Evolutionary conservation across 2,329 filamentous ascomycete species (phyloP), one percentile per base, ranked within the genome.

Genomic region (Xylariaceae sp.): DNA sequence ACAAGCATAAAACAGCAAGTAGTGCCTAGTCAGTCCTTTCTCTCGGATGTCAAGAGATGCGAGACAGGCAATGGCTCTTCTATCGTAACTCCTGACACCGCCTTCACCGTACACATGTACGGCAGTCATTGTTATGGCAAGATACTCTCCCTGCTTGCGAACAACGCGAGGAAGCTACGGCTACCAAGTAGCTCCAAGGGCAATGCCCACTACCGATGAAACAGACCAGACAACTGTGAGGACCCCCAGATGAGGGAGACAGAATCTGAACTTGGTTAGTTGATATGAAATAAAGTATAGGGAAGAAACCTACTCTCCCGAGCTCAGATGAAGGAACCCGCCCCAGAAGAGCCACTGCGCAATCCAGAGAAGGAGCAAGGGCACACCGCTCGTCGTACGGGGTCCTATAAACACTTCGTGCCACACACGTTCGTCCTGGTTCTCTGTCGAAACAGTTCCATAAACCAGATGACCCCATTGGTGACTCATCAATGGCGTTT

Each of bases 261-360:
- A 49, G 42, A 41, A 49, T 30, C 47, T 49, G 19, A 30, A 2
- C 31, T 27, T 3, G 15, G 47, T 44, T 40, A 49, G 47, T 38
- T 44, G 33, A 40, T 44, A 44, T 39, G 30, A 17, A n/a, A 49
- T 30, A 1, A 10, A 41, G 35, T 19, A 40, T 44, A 30, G 14
- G 47, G 22, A 15, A 11, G 47, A 15, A 44, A 44, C 47, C 9
- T 49, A 49, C 47, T 39, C 42, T 44, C 44, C 42, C 3, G 15
- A 44, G 40, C 47, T 49, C 7, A 49, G 12, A 31, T 30, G 22
- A 32, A 49, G 31, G 35, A 49, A 49, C 19, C 41, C 47, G 35
- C 36, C 36, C 47, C 47, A 49, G 27, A 49, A 44, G 30, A 49
- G 47, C 47, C 47, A 49, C 38, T 49, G 47, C 27, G 47, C 47